Base-by-base conservation (phyloP, 2,329 filamentous ascomycete species). In the Septoria linicola region DNA sequence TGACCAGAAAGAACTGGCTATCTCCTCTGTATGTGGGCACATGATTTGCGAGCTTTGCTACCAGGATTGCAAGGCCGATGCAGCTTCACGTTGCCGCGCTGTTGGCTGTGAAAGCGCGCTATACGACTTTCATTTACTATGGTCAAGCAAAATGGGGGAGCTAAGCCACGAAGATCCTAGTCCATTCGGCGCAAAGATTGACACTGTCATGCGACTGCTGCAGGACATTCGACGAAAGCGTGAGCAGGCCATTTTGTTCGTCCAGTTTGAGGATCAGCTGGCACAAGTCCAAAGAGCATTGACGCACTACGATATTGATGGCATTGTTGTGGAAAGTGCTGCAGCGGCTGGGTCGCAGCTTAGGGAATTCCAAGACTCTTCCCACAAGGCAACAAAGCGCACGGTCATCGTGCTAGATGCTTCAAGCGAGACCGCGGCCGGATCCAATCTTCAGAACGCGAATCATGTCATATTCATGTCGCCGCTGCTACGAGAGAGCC, bases 381-480 rank as follows among this genome's bases (percentile, higher is more conserved):
- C 49, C 6, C 43, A 30, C 3, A 44, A 30, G 1, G n/a, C 41
- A 1, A 59, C 68, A 40, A 53, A 58, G 7, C 62, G 65, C 36
- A 79, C 75, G 44, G 78, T 82, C 1, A 68, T 86, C 3, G 69
- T 87, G 13, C 68, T 87, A 23, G 78, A 81, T 50, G 69, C 82
- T 2, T 75, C 74, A 1, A 75, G 76, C 55, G 79, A 79, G 27
- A 78, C 79, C 46, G 80, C 83, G 2, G 76, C 83, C 25, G 84
- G 84, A 3, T 59, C 58, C 2, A 87, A 87, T 56, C 67, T 87
- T 1, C 79, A 81, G 40, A 76, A 75, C 32, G 82, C 82, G 0
- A 85, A 84, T 54, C 81, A 87, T 51, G 70, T 86, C 30, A 75
- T 87, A 25, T 87, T 87, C 63, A 65, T 84, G 2, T 74, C 77